Conservation (phyloP, 805 yeast genomes). For the Lachancea waltii region DNA sequence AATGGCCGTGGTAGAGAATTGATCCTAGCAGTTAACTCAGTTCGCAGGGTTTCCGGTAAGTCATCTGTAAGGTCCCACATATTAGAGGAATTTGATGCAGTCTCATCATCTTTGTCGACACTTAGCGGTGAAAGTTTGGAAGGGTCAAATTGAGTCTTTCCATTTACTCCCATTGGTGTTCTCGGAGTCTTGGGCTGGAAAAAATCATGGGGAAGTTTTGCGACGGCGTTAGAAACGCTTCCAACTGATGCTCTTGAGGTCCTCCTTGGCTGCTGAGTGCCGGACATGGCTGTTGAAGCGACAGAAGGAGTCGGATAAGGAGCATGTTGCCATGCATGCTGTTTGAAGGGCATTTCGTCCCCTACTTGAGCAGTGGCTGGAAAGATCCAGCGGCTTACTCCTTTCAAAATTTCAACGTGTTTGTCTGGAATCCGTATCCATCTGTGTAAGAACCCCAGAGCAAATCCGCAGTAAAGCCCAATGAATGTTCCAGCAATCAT, state of each 20-base stretch:
- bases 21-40: too few species aligned
- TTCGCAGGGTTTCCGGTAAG: slow-evolving; percentile 12
- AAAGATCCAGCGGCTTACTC: slow-evolving; percentile 1
- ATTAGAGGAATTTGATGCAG: slow-evolving; percentile 10
- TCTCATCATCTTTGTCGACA: slow-evolving; percentile 11
- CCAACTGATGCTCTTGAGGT: slow-evolving; percentile 16
- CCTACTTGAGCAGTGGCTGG: not conserved
- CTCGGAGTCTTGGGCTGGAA: slow-evolving; percentile 16
- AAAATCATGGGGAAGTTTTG: slow-evolving; percentile 24
- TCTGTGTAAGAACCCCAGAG: slow-evolving; percentile 21
- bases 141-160: slow-evolving; percentile 1
- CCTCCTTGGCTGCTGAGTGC: slow-evolving; percentile 1
- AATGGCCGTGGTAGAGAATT: too few species aligned
- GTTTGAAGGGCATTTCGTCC: not conserved
- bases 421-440: slow-evolving; percentile 19
- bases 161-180: not conserved
- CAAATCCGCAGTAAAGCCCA: slow-evolving; percentile 19
- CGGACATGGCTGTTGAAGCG: not conserved
- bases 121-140: slow-evolving; percentile 11
- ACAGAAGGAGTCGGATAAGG: slow-evolving; percentile 2
- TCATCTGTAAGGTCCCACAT: slow-evolving; percentile 18
- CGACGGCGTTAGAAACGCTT: slow-evolving; percentile 18
- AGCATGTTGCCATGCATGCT: not conserved
- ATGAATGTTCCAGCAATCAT: slow-evolving; percentile 17
- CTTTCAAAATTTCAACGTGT: slow-evolving; percentile 13